Evolutionary conservation across 352 stramenopile genomes (phyloP).

Genomic region (Globisporangium yorkense): DNA sequence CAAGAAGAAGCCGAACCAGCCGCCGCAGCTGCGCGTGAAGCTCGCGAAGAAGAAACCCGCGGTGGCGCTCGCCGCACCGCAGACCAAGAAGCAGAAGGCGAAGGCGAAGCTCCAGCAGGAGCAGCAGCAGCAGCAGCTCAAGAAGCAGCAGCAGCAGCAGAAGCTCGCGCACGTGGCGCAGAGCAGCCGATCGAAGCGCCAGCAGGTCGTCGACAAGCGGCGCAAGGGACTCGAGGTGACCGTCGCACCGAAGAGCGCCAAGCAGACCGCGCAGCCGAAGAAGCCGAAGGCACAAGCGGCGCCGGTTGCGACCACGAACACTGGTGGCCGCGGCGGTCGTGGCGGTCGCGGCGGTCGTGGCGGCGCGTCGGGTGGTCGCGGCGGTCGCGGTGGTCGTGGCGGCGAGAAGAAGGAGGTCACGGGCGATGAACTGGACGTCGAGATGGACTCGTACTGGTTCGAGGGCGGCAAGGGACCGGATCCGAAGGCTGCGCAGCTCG

Average conservation of each 20-base stretch:
- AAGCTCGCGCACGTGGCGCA: conserved; percentile 60
- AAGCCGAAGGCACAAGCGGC: conserved; percentile 14
- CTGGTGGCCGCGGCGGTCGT: conserved; percentile 11
- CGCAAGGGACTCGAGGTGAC: conserved; percentile 51
- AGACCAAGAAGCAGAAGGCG: conserved; percentile 12
- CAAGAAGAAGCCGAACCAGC: conserved; percentile 6
- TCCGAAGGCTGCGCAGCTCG: conserved; percentile 67
- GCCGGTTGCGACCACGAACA: not conserved
- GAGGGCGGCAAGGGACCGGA: conserved; percentile 85
- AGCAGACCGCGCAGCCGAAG: conserved; percentile 24
- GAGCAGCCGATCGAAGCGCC: conserved; percentile 64
- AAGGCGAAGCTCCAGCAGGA: conserved; percentile 18
- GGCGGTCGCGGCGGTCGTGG: conserved; percentile 18
- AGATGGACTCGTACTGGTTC: conserved; percentile 89
- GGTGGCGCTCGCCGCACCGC: conserved; percentile 7
- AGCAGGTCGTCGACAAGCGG: conserved; percentile 67
- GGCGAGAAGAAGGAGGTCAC: conserved; percentile 45
- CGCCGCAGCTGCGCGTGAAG: conserved; percentile 11
- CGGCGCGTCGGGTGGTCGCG: conserved; percentile 15
- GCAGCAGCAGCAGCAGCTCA: conserved; percentile 17
- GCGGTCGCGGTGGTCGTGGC: conserved; percentile 14
- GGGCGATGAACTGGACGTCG: conserved; percentile 76
- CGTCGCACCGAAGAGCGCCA: conserved; percentile 18
- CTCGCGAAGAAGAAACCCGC: conserved; percentile 18
- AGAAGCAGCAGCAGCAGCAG: conserved; percentile 51